These are phyloP conservation scores for Aspergillus pseudoterreus DNA, from an alignment of 2,329 filamentous ascomycete species.

Conservation along the genomic window DNA sequence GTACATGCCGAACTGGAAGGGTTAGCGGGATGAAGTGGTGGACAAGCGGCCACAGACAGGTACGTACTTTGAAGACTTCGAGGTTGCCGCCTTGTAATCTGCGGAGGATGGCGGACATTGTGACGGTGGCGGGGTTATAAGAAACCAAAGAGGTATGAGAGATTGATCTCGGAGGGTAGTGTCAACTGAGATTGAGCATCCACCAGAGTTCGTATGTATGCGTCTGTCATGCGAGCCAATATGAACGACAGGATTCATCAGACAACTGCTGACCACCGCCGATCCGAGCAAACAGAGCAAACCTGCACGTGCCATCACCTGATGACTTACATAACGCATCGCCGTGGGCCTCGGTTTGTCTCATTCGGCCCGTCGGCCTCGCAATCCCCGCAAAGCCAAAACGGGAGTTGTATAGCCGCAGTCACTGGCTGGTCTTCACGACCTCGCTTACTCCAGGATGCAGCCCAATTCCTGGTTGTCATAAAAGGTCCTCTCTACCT, in stretches of 20 bases:
- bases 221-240: neutral
- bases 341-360: slow-evolving; percentile 11
- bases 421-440: neutral
- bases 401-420: neutral
- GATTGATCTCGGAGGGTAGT: too few species aligned
- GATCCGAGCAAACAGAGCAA: slow-evolving; percentile 16
- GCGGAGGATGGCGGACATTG: slow-evolving; percentile 40
- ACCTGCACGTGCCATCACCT: slow-evolving; percentile 8
- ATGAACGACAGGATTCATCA: slow-evolving; percentile 9
- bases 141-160: too few species aligned
- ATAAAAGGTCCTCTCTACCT: neutral
- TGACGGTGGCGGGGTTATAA: slow-evolving; percentile 1
- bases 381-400: neutral
- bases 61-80: slow-evolving; percentile 83
- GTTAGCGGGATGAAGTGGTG: neutral
- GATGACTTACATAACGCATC: slow-evolving; percentile 7
- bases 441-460: too few species aligned
- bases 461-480: too few species aligned
- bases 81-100: slow-evolving; percentile 80
- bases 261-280: slow-evolving; percentile 6
- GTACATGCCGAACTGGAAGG: slow-evolving; percentile 85
- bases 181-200: too few species aligned
- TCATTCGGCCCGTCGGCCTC: slow-evolving; percentile 13
- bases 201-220: too few species aligned
- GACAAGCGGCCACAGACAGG: too few species aligned